Evolutionary conservation across 495 filamentous ascomycete species (phyloP), one percentile per base, ranked within the genome.

Genomic region (Aspergillus carlsbadensis): DNA sequence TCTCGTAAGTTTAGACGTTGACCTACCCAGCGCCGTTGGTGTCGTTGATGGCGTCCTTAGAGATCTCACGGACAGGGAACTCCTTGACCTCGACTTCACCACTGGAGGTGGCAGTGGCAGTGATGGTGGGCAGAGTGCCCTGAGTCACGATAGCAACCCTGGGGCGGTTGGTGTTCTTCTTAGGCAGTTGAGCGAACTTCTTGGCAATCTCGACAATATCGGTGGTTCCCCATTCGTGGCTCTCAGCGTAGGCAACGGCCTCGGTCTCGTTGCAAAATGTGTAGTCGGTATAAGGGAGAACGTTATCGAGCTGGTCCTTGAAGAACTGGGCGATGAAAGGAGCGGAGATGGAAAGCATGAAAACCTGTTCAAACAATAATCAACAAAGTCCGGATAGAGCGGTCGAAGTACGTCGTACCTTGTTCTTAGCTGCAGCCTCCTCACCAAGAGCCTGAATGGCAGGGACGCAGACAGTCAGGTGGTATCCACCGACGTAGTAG

Each of bases 271-370:
- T 99, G 58, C 92, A 94, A 74, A 98, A 88, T 33, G 96, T 79
- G 79, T 92, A 96, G 79, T 99, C 94, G 79, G 89, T 93, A 84
- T 96, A 98, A 18, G 87, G 88, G 10, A 88, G 80, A 2, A 87
- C 87, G 59, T 84, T 82, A 73, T 94, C 91, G 36, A 99, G 81
- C 54, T 85, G 90, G 17, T 96, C 92, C 81, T 96, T 98, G 85
- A 97, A 99, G 83, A 96, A 96, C 72, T 93, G 87, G 35, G 88
- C 77, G 61, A 99, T 95, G 84, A 98, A 99, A 26, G 95, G 94
- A 18, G 94, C 94, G 36, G 88, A 91, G 36, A 98, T 81, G 55
- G 89, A 91, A 55, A 98, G 84, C 65, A 92, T 84, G 75, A 98
- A 96, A 48, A 82, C 68, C 87, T 86, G 54, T 10, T 54, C 13